These are phyloP conservation scores for Coniochaeta prunicola DNA, from an alignment of 2,329 filamentous ascomycete species.

Conservation along the genomic window DNA sequence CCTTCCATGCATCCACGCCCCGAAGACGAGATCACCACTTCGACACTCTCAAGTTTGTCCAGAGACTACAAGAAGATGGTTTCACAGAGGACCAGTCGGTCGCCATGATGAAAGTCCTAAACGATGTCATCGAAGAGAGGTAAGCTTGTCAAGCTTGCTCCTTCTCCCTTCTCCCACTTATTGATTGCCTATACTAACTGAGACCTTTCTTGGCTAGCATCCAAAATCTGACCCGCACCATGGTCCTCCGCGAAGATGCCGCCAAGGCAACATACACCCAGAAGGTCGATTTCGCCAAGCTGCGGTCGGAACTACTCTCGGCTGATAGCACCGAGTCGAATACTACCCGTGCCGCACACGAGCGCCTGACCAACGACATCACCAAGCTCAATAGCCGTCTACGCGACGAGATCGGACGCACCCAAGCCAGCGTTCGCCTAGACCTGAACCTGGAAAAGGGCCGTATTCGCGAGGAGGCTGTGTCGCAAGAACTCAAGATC, in stretches of 20 bases:
- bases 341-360: conserved; percentile 82
- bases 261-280: conserved; percentile 74
- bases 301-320: conserved; percentile 87
- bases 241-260: conserved; percentile 93
- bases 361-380: conserved; percentile 88
- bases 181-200: background rate
- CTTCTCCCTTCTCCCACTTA: background rate
- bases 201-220: conserved; percentile 48
- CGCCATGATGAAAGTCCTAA: conserved; percentile 97
- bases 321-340: conserved; percentile 87
- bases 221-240: conserved; percentile 92
- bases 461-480: conserved; percentile 90
- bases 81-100: conserved; percentile 93
- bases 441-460: conserved; percentile 97
- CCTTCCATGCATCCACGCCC: conserved; percentile 62
- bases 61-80: conserved; percentile 79
- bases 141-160: conserved; percentile 27
- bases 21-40: conserved; percentile 82
- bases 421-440: conserved; percentile 84
- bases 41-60: conserved; percentile 95
- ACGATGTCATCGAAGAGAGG: conserved; percentile 96
- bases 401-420: conserved; percentile 88
- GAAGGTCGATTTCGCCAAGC: conserved; percentile 97
- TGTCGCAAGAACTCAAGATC: conserved; percentile 93
- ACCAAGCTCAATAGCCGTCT: conserved; percentile 86